Base-by-base conservation (phyloP, 116 monocot species). In the Papilionanthe hybrid region DNA sequence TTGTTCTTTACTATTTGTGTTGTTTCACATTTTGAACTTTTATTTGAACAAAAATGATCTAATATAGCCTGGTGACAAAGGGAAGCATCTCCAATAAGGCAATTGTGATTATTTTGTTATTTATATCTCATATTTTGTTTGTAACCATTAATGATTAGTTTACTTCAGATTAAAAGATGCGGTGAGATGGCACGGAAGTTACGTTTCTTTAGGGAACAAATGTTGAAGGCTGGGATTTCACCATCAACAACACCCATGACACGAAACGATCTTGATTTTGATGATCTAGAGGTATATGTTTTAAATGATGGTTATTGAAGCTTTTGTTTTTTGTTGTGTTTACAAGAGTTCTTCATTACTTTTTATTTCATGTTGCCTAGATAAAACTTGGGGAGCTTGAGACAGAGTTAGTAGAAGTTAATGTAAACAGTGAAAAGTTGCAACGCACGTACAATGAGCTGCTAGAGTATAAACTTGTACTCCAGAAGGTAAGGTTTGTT, bases 101-200 rank as follows among this genome's bases (percentile, higher is more conserved):
- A 27, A 28, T 67, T 69, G 32, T 69, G 29, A 69, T 69, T 37
- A 69, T 37, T 13, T 7, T 69, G 7, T 69, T 37, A 69, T 69
- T 69, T 69, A 37, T 32, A 17, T 37, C 11, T 27, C 5, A 69
- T 22, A 65, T 29, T 37, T 69, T 69, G 32, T 32, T 13, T 37
- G 32, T 29, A 37, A 37, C 27, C 37, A 37, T 69, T 37, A 37
- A 37, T 10, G 12, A 22, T 37, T 32, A 69, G 43, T 32, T 4
- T 71, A 10, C 65, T 88, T 79, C 69, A 99, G 99, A 93, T 99
- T 47, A 99, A 99, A 84, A 89, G 93, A 79, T 99, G 99, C 79
- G 95, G 90, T 56, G 99, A 99, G 84, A 99, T 99, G 99, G 92
- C 99, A 44, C 90, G 99, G 48, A 99, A 99, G 63, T 79, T 99